Conservation (phyloP, 2,329 filamentous ascomycete species). For the Neopestalotiopsis clavispora region DNA sequence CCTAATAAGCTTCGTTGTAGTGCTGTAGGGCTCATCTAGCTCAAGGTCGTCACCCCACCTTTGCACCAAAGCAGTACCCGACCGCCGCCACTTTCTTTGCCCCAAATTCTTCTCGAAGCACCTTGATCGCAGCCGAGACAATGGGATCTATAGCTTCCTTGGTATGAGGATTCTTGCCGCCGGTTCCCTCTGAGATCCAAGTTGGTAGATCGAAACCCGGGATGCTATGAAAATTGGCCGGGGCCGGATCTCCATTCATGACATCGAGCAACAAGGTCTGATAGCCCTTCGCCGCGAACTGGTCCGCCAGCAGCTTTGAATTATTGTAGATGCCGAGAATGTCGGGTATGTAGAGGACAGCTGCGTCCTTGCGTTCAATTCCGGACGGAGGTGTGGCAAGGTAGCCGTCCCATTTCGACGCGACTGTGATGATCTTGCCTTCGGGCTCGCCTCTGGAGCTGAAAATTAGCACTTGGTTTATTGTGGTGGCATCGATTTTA, state of each 20-base stretch:
- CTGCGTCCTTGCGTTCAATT: not conserved
- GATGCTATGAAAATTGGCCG: not conserved
- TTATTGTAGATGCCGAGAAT: conserved; percentile 8
- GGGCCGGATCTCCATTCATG: conserved; percentile 4
- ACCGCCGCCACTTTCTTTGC: not conserved
- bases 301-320: conserved; percentile 4
- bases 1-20: too few species aligned
- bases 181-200: not conserved
- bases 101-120: not conserved
- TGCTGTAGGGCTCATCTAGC: too few species aligned
- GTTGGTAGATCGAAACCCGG: not conserved
- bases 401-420: conserved; percentile 5
- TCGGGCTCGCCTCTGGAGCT: not conserved
- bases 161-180: conserved; percentile 10
- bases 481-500: not conserved
- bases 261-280: not conserved
- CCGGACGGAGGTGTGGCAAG: not conserved
- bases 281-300: conserved; percentile 5
- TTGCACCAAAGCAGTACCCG: conserved; percentile 11
- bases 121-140: not conserved
- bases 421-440: not conserved
- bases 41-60: not conserved
- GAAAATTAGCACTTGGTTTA: not conserved
- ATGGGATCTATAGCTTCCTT: conserved; percentile 2
- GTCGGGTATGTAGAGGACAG: conserved; percentile 1